Evolutionary conservation across 331 rosid species (phyloP), one percentile per base, ranked within the genome.

Genomic region (Pyracantha coccinea): DNA sequence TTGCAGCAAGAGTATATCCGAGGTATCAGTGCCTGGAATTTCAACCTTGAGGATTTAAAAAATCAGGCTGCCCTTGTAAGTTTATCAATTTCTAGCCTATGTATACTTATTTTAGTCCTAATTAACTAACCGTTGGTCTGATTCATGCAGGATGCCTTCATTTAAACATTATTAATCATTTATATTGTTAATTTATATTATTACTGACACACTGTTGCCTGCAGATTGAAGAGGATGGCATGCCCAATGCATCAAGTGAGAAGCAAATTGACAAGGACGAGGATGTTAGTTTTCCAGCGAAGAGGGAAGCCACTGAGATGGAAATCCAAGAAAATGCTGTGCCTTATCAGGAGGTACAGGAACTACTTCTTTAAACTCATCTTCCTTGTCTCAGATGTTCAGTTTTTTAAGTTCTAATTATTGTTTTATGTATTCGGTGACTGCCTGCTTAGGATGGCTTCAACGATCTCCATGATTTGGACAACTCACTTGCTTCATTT

Each of bases 1-100:
- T 45, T 71, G 53, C 96, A 94, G 99, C 92, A 94, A 90, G 97
- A 92, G 83, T 92, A 94, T 82, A 90, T 94, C 66, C 92, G 97
- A 78, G 99, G 97, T 84, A 89, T 92, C 80, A 94, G 99, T 90
- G 99, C 96, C 81, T 94, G 99, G 99, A 94, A 94, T 86, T 94
- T 94, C 82, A 94, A 92, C 81, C 93, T 94, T 59, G 97, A 94
- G 64, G 97, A 94, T 82, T 87, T 94, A 45, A 94, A 90, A 86
- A 92, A 80, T 81, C 96, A 91, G 87, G 99, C 99, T 75, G 97
- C 99, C 77, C 95, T 87, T 57, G 99, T 94, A 90, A 90, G 97
- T 82, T 61, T 47, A 45, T 61, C 24, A 41, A 21, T 61, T 24
- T 31, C 24, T 59, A 44, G 28, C 67, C 27, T 61, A 45, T 57